Evolutionary conservation across 352 stramenopile genomes (phyloP).

Genomic region (Phytophthora idaei): DNA sequence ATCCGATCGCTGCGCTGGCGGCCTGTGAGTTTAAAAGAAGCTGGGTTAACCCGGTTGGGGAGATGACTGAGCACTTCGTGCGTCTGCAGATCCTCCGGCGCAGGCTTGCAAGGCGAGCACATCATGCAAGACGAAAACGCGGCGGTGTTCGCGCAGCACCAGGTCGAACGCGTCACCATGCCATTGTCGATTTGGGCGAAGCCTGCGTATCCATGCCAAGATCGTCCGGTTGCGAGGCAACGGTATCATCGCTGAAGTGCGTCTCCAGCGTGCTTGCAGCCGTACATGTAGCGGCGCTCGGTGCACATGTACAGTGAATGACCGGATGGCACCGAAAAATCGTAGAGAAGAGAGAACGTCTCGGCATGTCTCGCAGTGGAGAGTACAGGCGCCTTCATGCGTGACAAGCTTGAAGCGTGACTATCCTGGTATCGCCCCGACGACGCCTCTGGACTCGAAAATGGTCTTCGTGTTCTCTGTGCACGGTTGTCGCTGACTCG

Average conservation of each 20-base stretch:
- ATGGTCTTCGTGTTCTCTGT: constrained; percentile 5
- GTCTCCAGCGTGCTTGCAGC: no score
- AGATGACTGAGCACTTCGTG: constrained; percentile 14
- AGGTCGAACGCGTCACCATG: constrained; percentile 11
- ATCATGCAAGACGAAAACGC: constrained; percentile 28
- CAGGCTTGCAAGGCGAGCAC: constrained; percentile 5
- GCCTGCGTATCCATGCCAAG: constrained; percentile 2
- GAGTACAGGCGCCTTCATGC: constrained; percentile 19
- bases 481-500: neutral
- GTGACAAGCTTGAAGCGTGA: constrained; percentile 13
- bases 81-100: constrained; percentile 23
- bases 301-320: neutral
- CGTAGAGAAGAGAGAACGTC: neutral
- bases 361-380: constrained; percentile 25
- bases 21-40: neutral
- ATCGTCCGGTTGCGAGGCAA: constrained; percentile 15
- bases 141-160: constrained; percentile 16
- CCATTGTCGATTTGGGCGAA: constrained; percentile 3
- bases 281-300: no score
- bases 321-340: neutral
- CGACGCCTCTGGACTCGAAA: neutral
- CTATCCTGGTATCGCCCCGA: constrained; percentile 21
- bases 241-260: neutral
- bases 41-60: neutral
- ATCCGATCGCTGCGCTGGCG: constrained; percentile 14